These are phyloP conservation scores for Fagopyrum homotropicum DNA, from an alignment of 148 eudicot genomes.

Conservation along the genomic window DNA sequence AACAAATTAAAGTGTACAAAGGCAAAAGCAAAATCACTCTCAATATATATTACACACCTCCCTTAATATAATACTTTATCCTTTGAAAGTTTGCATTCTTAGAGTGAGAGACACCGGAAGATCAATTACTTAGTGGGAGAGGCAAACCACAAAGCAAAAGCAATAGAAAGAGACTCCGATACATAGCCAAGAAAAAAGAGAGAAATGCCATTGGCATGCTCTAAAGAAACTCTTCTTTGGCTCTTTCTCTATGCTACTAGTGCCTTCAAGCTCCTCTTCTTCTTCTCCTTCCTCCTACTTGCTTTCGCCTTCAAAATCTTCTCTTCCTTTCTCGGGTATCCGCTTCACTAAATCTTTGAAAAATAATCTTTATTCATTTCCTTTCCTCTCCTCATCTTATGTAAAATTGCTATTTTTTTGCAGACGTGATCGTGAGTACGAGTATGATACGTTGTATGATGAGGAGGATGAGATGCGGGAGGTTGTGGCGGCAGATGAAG, in stretches of 20 bases:
- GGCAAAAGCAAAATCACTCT: slow-evolving; percentile 11
- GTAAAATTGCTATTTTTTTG: neutral
- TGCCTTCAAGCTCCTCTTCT: slow-evolving; percentile 53
- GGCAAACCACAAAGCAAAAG: slow-evolving; percentile 6
- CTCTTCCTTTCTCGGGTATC: slow-evolving; percentile 33
- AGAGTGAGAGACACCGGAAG: neutral
- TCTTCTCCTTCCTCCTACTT: slow-evolving; percentile 66
- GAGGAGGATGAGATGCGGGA: slow-evolving; percentile 37
- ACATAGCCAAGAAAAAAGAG: slow-evolving; percentile 10
- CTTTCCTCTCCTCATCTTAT: neutral
- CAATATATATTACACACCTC: neutral
- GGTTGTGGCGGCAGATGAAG: slow-evolving; percentile 12
- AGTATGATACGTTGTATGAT: slow-evolving; percentile 31
- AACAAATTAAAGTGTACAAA: slow-evolving; percentile 8
- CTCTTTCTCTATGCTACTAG: slow-evolving; percentile 48
- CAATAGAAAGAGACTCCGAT: slow-evolving; percentile 5
- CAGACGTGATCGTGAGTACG: slow-evolving; percentile 46
- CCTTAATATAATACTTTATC: slow-evolving; percentile 8
- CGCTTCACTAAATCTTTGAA: neutral
- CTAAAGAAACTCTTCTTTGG: slow-evolving; percentile 51
- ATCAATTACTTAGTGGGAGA: slow-evolving; percentile 11
- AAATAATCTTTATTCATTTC: neutral
- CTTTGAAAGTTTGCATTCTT: neutral
- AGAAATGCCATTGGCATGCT: slow-evolving; percentile 63
- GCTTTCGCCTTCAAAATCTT: slow-evolving; percentile 50